phyloP scores from a whole-genome alignment of 2,329 filamentous ascomycete genomes.

The Elsinoe perseae region DNA sequence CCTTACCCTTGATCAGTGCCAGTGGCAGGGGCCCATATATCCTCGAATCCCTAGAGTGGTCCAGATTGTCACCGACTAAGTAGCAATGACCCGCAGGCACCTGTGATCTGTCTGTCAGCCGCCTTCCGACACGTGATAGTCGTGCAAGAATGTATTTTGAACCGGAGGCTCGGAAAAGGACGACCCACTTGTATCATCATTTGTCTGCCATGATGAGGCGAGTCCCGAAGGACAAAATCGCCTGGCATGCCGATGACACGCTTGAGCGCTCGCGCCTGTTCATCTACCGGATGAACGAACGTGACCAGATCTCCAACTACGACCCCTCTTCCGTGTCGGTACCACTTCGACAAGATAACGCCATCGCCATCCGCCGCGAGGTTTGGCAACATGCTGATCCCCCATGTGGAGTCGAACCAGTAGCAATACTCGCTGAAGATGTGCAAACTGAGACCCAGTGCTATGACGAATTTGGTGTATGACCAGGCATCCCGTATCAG shows the following conservation, averaged over 20 bases:
- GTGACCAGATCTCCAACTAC: slow-evolving; percentile 75
- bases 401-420: slow-evolving; percentile 52
- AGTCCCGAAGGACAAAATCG: slow-evolving; percentile 63
- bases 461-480: slow-evolving; percentile 11
- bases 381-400: slow-evolving; percentile 86
- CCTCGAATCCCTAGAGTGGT: slow-evolving; percentile 77
- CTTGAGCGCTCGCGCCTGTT: slow-evolving; percentile 57
- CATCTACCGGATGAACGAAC: slow-evolving; percentile 64
- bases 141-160: neutral
- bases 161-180: neutral
- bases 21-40: slow-evolving; percentile 80
- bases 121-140: neutral
- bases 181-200: slow-evolving; percentile 57
- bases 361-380: slow-evolving; percentile 60
- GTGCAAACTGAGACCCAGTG: slow-evolving; percentile 25
- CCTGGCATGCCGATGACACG: slow-evolving; percentile 54
- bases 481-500: neutral
- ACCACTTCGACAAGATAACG: slow-evolving; percentile 59
- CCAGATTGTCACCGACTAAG: slow-evolving; percentile 80
- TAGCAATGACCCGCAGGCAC: slow-evolving; percentile 89
- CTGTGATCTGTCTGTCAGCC: slow-evolving; percentile 39
- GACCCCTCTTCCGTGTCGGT: slow-evolving; percentile 59
- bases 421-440: slow-evolving; percentile 48
- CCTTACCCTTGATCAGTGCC: slow-evolving; percentile 75
- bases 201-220: slow-evolving; percentile 41